These are phyloP conservation scores for Fusarium tjaetaba DNA, from an alignment of 2,329 filamentous ascomycete genomes.

Conservation along the genomic window DNA sequence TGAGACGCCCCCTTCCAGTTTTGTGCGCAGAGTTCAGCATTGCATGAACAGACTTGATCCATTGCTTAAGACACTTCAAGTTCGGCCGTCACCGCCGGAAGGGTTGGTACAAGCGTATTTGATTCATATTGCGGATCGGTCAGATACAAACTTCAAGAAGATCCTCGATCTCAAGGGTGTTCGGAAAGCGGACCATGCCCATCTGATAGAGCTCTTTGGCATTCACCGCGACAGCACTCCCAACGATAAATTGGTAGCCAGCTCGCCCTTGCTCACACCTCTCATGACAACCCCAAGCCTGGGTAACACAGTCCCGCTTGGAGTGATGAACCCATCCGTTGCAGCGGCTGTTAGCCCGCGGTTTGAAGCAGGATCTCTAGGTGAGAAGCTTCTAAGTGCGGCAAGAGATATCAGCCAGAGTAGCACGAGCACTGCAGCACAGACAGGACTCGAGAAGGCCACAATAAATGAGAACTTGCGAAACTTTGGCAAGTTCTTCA, in stretches of 20 bases:
- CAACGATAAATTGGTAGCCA: conserved; percentile 75
- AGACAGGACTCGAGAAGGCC: conserved; percentile 64
- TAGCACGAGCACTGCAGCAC: conserved; percentile 46
- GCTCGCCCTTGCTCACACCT: conserved; percentile 75
- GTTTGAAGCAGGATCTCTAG: conserved; percentile 85
- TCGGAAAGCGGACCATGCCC: conserved; percentile 80
- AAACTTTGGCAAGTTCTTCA: conserved; percentile 97
- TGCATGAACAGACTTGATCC: conserved; percentile 89
- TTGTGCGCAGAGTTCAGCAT: conserved; percentile 85
- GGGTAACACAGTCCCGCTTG: conserved; percentile 49
- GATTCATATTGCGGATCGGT: conserved; percentile 94
- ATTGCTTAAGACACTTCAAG: conserved; percentile 95
- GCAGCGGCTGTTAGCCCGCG: conserved; percentile 57
- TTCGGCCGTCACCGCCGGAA: conserved; percentile 89
- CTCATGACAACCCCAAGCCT: conserved; percentile 62
- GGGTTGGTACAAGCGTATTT: conserved; percentile 96
- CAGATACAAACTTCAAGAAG: conserved; percentile 94
- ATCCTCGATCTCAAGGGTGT: conserved; percentile 96
- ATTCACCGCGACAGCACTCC: conserved; percentile 80
- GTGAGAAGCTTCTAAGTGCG: conserved; percentile 87
- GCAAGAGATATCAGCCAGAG: conserved; percentile 83
- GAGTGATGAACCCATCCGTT: conserved; percentile 56
- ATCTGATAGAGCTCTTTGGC: conserved; percentile 85
- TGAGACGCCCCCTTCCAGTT: conserved; percentile 64
- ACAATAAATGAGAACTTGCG: conserved; percentile 93